A percentile compares a stretch with the other conserved stretches of the same genome.
Conservation (phyloP, 257 asterid genomes). For the Plantago ovata region DNA sequence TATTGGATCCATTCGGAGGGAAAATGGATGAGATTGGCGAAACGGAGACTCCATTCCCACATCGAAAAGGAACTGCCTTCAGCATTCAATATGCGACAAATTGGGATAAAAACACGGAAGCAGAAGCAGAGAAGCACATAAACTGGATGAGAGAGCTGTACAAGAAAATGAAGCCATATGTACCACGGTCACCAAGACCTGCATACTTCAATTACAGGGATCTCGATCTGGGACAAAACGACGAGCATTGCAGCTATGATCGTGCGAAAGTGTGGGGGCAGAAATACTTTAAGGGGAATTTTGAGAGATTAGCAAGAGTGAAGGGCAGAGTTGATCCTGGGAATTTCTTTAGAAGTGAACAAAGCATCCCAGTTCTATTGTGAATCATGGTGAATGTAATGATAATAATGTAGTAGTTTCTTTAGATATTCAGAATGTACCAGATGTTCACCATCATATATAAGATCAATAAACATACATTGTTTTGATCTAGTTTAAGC, state of each 20-base stretch:
- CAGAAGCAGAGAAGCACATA: constrained; percentile 13
- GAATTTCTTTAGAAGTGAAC: constrained; percentile 30
- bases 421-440: too few species aligned
- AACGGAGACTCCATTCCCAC: constrained; percentile 26
- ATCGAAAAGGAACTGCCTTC: constrained; percentile 31
- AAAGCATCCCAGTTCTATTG: constrained; percentile 24
- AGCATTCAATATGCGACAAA: constrained; percentile 20
- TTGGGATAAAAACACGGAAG: constrained; percentile 20
- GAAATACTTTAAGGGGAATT: constrained; percentile 31
- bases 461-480: too few species aligned
- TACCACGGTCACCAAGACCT: constrained; percentile 23
- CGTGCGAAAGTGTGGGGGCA: constrained; percentile 29
- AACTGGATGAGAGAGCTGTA: constrained; percentile 25
- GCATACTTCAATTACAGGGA: constrained; percentile 28
- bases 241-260: constrained; percentile 19
- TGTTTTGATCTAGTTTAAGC: too few species aligned
- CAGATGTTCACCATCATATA: too few species aligned
- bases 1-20: constrained; percentile 31
- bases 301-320: constrained; percentile 24
- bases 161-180: constrained; percentile 26
- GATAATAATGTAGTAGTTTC: too few species aligned
- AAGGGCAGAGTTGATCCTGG: constrained; percentile 29
- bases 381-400: background rate
- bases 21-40: constrained; percentile 26
- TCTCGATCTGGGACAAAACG: constrained; percentile 29